Conservation (phyloP, 1,284 basidiomycete genomes). For the Agroathelia rolfsii region DNA sequence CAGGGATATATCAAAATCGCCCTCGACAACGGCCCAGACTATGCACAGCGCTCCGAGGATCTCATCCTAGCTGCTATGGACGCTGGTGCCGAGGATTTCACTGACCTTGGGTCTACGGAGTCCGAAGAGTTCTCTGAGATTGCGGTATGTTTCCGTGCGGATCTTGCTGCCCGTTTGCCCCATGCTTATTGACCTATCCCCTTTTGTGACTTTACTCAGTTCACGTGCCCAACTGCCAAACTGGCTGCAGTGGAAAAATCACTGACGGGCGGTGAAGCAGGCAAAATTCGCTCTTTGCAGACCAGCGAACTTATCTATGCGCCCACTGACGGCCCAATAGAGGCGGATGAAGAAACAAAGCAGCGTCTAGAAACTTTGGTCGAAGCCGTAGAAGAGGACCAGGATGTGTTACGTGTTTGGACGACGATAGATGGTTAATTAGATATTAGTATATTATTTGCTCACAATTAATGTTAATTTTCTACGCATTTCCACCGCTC, state of each 20-base stretch:
- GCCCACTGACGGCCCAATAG: slow-evolving; percentile 31
- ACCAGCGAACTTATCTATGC: slow-evolving; percentile 50
- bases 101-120: slow-evolving; percentile 26
- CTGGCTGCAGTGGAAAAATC: slow-evolving; percentile 37
- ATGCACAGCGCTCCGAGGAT: slow-evolving; percentile 32
- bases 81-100: slow-evolving; percentile 49
- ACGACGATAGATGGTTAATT: slow-evolving; percentile 38
- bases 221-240: slow-evolving; percentile 42
- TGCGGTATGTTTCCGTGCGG: slow-evolving; percentile 31
- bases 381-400: slow-evolving; percentile 48
- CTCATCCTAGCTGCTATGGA: slow-evolving; percentile 41
- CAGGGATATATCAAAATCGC: slow-evolving; percentile 56
- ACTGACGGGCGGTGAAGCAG: slow-evolving; percentile 30
- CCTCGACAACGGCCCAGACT: slow-evolving; percentile 33
- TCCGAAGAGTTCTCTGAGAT: slow-evolving; percentile 27
- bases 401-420: slow-evolving; percentile 57
- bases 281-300: slow-evolving; percentile 30
- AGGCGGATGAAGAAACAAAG: slow-evolving; percentile 29
- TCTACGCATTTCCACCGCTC: too few relatives aligned
- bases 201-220: slow-evolving; percentile 27
- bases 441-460: too few relatives aligned
- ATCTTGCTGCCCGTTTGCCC: too few relatives aligned
- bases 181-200: slow-evolving; percentile 1
- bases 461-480: too few relatives aligned
- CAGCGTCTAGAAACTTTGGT: slow-evolving; percentile 36